Evolutionary conservation across 257 asterid species (phyloP).

Genomic region (Solanum okadae): DNA sequence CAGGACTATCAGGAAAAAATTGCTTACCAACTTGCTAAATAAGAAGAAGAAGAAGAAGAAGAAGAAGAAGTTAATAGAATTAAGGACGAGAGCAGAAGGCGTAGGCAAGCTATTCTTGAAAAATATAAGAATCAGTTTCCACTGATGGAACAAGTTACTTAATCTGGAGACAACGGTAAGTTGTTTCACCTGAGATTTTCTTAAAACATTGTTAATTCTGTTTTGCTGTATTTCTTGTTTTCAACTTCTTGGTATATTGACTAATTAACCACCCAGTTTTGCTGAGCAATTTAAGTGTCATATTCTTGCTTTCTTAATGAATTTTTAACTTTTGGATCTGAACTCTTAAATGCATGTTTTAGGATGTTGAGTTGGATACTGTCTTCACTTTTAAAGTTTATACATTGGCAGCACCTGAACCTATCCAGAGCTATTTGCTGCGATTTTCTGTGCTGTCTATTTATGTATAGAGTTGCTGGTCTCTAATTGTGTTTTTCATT

Average conservation of each 20-base stretch:
- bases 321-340: not conserved
- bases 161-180: constrained; percentile 26
- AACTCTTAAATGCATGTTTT: not conserved
- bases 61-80: constrained; percentile 29
- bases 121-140: constrained; percentile 46
- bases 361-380: not conserved
- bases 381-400: not conserved
- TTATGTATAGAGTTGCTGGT: not conserved
- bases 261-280: not conserved
- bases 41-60: constrained; percentile 7
- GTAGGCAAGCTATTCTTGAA: constrained; percentile 75
- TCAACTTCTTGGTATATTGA: too few species aligned
- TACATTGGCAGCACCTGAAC: not conserved
- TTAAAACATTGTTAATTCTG: not conserved
- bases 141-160: not conserved
- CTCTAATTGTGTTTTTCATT: not conserved
- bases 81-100: constrained; percentile 87
- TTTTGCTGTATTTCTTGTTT: not conserved
- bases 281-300: not conserved
- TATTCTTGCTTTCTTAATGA: not conserved
- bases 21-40: constrained; percentile 7
- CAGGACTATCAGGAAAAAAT: constrained; percentile 71
- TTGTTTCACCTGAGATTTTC: not conserved
- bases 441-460: not conserved
- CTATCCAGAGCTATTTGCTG: not conserved